These are phyloP conservation scores for Daldinia loculata DNA, from an alignment of 495 filamentous ascomycete species.

Conservation along the genomic window DNA sequence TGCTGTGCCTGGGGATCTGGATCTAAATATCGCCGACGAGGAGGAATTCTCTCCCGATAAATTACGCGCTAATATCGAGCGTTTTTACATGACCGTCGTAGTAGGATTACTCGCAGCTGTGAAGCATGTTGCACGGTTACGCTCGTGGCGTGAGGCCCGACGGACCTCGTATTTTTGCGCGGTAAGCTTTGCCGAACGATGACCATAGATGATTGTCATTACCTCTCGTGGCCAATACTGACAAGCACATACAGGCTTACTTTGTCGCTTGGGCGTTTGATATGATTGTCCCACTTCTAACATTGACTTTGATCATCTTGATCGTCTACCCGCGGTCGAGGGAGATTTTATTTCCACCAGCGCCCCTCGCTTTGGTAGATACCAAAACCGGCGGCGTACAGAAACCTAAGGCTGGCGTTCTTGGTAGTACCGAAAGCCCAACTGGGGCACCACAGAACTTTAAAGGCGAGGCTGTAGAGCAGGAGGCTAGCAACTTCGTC, in stretches of 20 bases:
- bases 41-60: conserved; percentile 91
- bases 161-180: conserved; percentile 73
- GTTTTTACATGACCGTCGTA: conserved; percentile 83
- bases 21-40: conserved; percentile 81
- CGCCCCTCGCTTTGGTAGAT: conserved; percentile 71
- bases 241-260: conserved; percentile 63
- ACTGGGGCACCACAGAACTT: conserved; percentile 86
- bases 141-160: conserved; percentile 79
- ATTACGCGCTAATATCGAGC: conserved; percentile 78
- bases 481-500: conserved; percentile 84
- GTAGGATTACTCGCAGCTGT: conserved; percentile 70
- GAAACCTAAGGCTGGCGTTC: conserved; percentile 72
- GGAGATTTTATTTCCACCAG: conserved; percentile 75
- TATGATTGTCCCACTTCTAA: conserved; percentile 70
- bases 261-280: conserved; percentile 78
- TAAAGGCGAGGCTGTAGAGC: conserved; percentile 86
- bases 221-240: background rate
- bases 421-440: conserved; percentile 78
- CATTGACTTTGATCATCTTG: conserved; percentile 66
- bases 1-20: conserved; percentile 64
- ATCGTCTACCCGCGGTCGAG: conserved; percentile 73
- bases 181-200: conserved; percentile 49
- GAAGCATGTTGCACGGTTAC: conserved; percentile 78
- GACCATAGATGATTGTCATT: background rate
- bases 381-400: conserved; percentile 69